A percentile compares a stretch with the other conserved stretches of the same genome.
Conservation (phyloP, 805 yeast genomes). For the Candida endomychidarum region DNA sequence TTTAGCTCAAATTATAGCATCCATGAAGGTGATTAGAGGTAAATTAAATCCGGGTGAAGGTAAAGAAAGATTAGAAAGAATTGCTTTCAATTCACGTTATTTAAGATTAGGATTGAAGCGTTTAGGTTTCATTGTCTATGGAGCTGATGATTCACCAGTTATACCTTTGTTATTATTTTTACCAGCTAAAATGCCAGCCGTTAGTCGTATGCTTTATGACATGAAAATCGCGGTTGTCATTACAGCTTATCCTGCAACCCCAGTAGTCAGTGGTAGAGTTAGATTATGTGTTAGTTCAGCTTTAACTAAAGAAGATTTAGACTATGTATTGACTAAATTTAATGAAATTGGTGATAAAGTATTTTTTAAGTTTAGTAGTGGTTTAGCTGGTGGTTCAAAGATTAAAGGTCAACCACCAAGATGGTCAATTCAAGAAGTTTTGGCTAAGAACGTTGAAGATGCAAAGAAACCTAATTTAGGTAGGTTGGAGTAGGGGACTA, state of each 20-base stretch:
- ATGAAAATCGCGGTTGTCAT: slow-evolving; percentile 90
- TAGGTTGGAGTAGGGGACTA: background rate
- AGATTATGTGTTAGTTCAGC: slow-evolving; percentile 92
- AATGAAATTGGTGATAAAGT: slow-evolving; percentile 77
- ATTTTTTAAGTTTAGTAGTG: slow-evolving; percentile 74
- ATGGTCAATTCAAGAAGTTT: slow-evolving; percentile 76
- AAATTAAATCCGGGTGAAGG: slow-evolving; percentile 92
- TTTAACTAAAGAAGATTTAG: slow-evolving; percentile 91
- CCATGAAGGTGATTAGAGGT: slow-evolving; percentile 78
- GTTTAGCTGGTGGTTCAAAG: slow-evolving; percentile 70
- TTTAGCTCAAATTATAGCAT: slow-evolving; percentile 78
- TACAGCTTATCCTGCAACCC: slow-evolving; percentile 98
- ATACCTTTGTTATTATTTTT: slow-evolving; percentile 83
- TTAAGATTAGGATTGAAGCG: slow-evolving; percentile 86
- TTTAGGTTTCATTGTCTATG: slow-evolving; percentile 90
- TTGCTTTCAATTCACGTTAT: slow-evolving; percentile 95
- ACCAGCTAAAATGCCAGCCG: slow-evolving; percentile 93
- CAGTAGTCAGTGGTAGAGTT: slow-evolving; percentile 83
- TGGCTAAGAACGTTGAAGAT: slow-evolving; percentile 70
- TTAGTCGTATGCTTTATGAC: slow-evolving; percentile 77
- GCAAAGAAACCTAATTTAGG: slow-evolving; percentile 36
- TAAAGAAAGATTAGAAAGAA: slow-evolving; percentile 81
- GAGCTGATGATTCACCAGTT: slow-evolving; percentile 96
- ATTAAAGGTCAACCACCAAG: slow-evolving; percentile 59
- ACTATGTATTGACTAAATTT: slow-evolving; percentile 66